Evolutionary conservation across 2,329 filamentous ascomycete species (phyloP).

Genomic region (Fusarium pseudograminearum): DNA sequence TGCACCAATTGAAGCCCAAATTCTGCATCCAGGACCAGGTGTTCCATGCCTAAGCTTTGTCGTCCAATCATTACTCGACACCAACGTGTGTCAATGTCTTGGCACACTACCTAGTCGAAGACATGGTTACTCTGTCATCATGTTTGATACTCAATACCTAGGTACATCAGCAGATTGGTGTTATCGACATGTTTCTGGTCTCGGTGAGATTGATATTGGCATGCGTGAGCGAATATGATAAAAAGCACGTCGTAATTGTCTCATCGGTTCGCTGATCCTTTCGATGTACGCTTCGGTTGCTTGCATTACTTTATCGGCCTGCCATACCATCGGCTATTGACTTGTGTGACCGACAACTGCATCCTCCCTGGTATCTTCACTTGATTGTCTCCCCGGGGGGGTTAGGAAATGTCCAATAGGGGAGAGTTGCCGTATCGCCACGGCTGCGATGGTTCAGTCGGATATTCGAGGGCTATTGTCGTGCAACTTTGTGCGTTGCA

Average conservation of each 20-base stretch:
- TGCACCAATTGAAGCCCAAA: slow-evolving; percentile 54
- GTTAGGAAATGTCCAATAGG: slow-evolving; percentile 18
- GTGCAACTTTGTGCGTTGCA: slow-evolving; percentile 12
- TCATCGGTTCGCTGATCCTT: slow-evolving; percentile 17
- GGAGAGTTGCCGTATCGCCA: slow-evolving; percentile 18
- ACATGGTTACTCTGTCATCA: slow-evolving; percentile 18
- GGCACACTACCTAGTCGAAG: slow-evolving; percentile 32
- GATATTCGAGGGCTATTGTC: not conserved
- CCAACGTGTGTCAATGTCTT: slow-evolving; percentile 26
- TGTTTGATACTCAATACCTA: slow-evolving; percentile 22
- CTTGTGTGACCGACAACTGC: slow-evolving; percentile 32
- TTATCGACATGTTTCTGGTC: slow-evolving; percentile 21
- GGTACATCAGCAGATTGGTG: slow-evolving; percentile 23
- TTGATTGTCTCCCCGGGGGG: slow-evolving; percentile 1
- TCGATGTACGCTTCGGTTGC: slow-evolving; percentile 26
- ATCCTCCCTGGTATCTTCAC: slow-evolving; percentile 34
- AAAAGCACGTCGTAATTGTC: not conserved
- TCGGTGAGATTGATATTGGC: slow-evolving; percentile 5
- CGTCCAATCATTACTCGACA: slow-evolving; percentile 44
- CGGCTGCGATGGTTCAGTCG: slow-evolving; percentile 14
- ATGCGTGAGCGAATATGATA: not conserved
- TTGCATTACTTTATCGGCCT: slow-evolving; percentile 37
- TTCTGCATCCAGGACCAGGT: slow-evolving; percentile 44
- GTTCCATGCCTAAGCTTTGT: slow-evolving; percentile 44
- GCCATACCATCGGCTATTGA: slow-evolving; percentile 36